phyloP scores from a whole-genome alignment of 257 asterid species.

The Dorcoceras hygrometricum region DNA sequence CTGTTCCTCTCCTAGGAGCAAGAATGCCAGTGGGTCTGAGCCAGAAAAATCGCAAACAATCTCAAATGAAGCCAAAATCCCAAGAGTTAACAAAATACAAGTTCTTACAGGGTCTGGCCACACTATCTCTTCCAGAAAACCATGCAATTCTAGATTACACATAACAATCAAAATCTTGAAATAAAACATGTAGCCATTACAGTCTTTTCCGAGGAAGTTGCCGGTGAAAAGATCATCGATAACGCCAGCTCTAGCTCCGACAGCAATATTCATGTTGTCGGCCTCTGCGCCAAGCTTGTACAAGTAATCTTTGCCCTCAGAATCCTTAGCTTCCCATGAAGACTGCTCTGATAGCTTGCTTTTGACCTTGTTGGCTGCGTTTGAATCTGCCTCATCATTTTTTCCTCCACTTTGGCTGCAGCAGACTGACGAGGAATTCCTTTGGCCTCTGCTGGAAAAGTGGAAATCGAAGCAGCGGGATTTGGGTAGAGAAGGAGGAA shows the following conservation, averaged over 20 bases:
- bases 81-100: no score
- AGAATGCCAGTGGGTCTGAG: background rate
- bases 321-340: constrained; percentile 85
- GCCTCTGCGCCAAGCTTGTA: constrained; percentile 90
- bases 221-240: constrained; percentile 89
- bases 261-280: constrained; percentile 90
- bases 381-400: constrained; percentile 29
- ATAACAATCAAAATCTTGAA: constrained; percentile 6
- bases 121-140: background rate
- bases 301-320: constrained; percentile 84
- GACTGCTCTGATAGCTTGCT: constrained; percentile 72
- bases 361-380: constrained; percentile 28
- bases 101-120: no score
- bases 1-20: background rate
- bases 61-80: no score
- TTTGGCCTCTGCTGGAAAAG: constrained; percentile 26
- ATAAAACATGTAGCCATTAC: constrained; percentile 33
- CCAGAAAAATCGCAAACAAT: no score
- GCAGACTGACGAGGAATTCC: constrained; percentile 27
- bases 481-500: constrained; percentile 22
- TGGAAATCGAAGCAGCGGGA: constrained; percentile 31
- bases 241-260: constrained; percentile 92
- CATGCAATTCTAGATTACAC: background rate
- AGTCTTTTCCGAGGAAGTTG: constrained; percentile 92
- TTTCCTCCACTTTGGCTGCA: constrained; percentile 34